Evolutionary conservation across 495 filamentous ascomycete species (phyloP).

Genomic region (Jackrogersella multiformis): DNA sequence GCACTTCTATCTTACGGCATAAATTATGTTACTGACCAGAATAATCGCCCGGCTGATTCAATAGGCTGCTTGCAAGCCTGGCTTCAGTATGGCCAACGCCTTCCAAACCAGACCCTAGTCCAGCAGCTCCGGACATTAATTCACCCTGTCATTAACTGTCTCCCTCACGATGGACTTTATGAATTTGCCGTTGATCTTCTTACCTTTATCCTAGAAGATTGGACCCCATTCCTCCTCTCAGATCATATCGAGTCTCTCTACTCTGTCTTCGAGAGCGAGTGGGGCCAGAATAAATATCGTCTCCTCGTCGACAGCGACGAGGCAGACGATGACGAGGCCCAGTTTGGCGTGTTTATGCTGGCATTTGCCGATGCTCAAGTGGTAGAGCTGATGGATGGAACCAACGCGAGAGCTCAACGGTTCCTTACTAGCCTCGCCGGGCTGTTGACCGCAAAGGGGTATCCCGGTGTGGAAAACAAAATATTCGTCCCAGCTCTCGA

Average conservation of each 20-base stretch:
- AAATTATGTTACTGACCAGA: slow-evolving; percentile 36
- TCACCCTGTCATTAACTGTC: slow-evolving; percentile 63
- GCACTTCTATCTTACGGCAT: slow-evolving; percentile 59
- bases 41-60: slow-evolving; percentile 56
- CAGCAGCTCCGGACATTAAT: slow-evolving; percentile 65
- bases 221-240: slow-evolving; percentile 66
- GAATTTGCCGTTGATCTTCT: slow-evolving; percentile 70
- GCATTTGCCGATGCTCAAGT: slow-evolving; percentile 72
- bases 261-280: slow-evolving; percentile 64
- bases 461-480: slow-evolving; percentile 78
- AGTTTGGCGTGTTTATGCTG: slow-evolving; percentile 74
- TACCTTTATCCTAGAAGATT: slow-evolving; percentile 70
- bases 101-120: slow-evolving; percentile 62
- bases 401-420: slow-evolving; percentile 55
- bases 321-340: slow-evolving; percentile 69
- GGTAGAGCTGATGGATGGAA: slow-evolving; percentile 57
- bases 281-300: slow-evolving; percentile 61
- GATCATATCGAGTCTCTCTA: slow-evolving; percentile 64
- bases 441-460: slow-evolving; percentile 74
- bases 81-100: slow-evolving; percentile 72
- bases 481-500: slow-evolving; percentile 81
- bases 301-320: slow-evolving; percentile 65
- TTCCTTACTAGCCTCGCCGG: slow-evolving; percentile 64
- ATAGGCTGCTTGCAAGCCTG: slow-evolving; percentile 73
- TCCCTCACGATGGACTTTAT: slow-evolving; percentile 63